Evolutionary conservation across 2,329 filamentous ascomycete genomes (phyloP).

Genomic region (Talaromyces pinophilus): DNA sequence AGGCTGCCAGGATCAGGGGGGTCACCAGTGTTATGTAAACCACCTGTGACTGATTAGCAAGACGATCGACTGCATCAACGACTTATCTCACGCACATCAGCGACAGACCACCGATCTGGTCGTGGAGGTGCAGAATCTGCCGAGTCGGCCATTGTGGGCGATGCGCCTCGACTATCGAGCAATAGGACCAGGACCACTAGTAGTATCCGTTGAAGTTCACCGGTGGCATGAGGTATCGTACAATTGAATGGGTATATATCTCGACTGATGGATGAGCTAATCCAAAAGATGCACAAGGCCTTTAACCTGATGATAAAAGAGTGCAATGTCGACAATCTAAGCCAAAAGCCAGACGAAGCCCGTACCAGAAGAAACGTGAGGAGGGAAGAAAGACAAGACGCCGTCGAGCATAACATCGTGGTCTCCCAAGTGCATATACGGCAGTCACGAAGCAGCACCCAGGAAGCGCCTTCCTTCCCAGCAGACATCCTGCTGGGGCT

Average conservation of each 20-base stretch:
- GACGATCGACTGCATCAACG: background rate
- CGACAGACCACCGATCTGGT: conserved; percentile 37
- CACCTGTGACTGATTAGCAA: conserved; percentile 58
- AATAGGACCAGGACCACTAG: background rate
- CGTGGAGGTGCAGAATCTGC: conserved; percentile 19
- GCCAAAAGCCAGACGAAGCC: background rate
- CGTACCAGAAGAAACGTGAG: background rate
- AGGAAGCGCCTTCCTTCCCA: background rate
- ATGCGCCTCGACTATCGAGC: background rate
- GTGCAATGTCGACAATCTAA: background rate
- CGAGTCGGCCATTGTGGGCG: conserved; percentile 4
- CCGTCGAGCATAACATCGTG: background rate
- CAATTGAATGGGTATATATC: background rate
- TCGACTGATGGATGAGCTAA: background rate
- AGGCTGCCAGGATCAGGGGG: conserved; percentile 76
- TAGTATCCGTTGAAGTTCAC: background rate
- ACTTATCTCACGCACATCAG: conserved; percentile 38
- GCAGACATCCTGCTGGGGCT: background rate
- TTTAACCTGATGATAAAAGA: background rate
- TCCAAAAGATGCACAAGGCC: background rate
- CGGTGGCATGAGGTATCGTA: background rate
- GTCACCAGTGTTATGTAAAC: conserved; percentile 81
- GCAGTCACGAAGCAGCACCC: background rate
- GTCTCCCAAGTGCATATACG: background rate
- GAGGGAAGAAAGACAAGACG: background rate